phyloP scores from a whole-genome alignment of 2,329 filamentous ascomycete genomes.

The Beauveria sp. region DNA sequence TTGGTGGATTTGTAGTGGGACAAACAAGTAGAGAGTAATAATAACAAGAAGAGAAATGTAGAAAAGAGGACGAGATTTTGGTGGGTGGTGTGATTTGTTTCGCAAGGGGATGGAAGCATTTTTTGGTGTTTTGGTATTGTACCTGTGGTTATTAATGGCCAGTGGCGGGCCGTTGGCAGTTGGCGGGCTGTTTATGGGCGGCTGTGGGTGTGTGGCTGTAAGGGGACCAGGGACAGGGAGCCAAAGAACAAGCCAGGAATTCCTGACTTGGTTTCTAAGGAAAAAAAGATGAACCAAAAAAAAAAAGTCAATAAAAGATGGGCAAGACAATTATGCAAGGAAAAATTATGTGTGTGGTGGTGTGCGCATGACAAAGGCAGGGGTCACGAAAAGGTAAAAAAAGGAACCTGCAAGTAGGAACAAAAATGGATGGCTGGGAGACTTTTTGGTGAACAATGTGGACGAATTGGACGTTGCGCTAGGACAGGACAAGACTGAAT shows the following conservation, averaged over 20 bases:
- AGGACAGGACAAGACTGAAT: not conserved
- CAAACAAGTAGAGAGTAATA: not conserved
- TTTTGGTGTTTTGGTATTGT: not conserved
- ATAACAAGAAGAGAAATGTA: not conserved
- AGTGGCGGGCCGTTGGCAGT: too few species aligned
- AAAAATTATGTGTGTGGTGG: not conserved
- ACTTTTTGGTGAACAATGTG: not conserved
- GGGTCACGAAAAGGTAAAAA: not conserved
- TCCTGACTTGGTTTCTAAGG: too few species aligned
- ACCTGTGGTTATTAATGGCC: not conserved
- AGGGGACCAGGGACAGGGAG: not conserved
- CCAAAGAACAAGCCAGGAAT: not conserved
- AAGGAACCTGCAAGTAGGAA: not conserved
- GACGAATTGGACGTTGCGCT: not conserved
- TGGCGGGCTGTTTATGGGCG: not conserved
- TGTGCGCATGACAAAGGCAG: not conserved
- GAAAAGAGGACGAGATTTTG: not conserved
- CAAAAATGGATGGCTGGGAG: slow-evolving; percentile 3
- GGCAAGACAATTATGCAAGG: not conserved
- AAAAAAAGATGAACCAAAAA: not conserved
- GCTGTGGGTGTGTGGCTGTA: not conserved
- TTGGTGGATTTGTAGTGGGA: not conserved
- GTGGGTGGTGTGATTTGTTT: not conserved
- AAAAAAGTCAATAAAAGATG: not conserved
- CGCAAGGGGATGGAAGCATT: not conserved